Evolutionary conservation across 108 stramenopile genomes (phyloP), one percentile per base, ranked within the genome.

Genomic region (Phaeodactylum tricornutum): DNA sequence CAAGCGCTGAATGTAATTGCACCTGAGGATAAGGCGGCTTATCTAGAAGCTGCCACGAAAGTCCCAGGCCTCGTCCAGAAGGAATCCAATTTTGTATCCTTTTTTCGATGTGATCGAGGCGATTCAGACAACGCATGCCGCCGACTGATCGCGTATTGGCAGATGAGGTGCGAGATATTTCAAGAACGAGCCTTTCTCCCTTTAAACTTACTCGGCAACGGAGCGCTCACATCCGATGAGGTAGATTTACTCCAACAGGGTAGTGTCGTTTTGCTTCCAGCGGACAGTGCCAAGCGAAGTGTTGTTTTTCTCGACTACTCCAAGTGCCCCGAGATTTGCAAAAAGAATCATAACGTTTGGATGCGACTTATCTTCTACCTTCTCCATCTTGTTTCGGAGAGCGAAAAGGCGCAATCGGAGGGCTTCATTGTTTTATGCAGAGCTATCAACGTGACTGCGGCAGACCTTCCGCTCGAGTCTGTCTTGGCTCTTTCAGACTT

Each of bases 21-120:
- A 12, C 12, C 12, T 8, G 33, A 34, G 33, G 12, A 8, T 12
- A 62, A 62, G 28, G 55, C 33, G 4, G 53, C 30, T 9, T 62
- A 62, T 51, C 19, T 47, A 15, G 38, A 55, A 21, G 61, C 61
- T 4, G 19, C 42, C 29, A 36, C 41, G 11, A 28, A 38, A 41
- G 35, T 17, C 4, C 61, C 61, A 1, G 15, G 20, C n/a, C 19
- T 62, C 17, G 54, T 62, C 1, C 22, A 46, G 25, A 23, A 31
- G 14, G 61, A 62, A 49, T 55, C 53, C 19, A 46, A 55, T 26
- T 30, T 32, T 15, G 3, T 43, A 11, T 24, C 19, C 14, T 62
- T 62, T 47, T 31, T 62, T 5, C 44, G 43, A n/a, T 25, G 24
- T 29, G 60, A 61, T 24, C 17, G 26, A 0, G 34, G n/a, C 32